Evolutionary conservation across 2,329 filamentous ascomycete species (phyloP).

Genomic region (Fulvia fulva): DNA sequence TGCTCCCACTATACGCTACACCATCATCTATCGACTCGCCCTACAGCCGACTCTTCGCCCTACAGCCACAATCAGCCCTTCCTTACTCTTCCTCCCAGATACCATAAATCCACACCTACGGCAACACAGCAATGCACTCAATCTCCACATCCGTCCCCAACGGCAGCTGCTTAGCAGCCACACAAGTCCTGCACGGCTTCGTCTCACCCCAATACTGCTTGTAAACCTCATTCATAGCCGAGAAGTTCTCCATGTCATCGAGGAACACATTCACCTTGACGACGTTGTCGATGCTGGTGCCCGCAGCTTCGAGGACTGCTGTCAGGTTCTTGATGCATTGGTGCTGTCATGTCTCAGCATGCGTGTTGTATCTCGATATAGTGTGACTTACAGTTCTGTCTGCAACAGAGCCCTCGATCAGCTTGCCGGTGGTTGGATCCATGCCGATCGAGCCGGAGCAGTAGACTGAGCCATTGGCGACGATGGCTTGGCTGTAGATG

Average conservation of each 20-base stretch:
- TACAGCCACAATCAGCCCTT: neutral
- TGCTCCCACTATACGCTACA: neutral
- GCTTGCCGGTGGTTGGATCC: conserved; percentile 51
- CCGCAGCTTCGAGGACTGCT: conserved; percentile 58
- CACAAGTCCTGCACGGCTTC: conserved; percentile 39
- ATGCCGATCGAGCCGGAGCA: conserved; percentile 62
- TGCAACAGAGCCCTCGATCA: conserved; percentile 56
- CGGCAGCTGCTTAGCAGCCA: conserved; percentile 51
- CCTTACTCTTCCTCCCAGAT: neutral
- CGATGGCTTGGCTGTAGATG: conserved; percentile 34
- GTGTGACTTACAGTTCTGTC: conserved; percentile 47
- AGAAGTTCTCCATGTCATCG: conserved; percentile 62
- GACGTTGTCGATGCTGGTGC: conserved; percentile 56
- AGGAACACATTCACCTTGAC: conserved; percentile 67
- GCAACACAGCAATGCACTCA: conserved; percentile 45
- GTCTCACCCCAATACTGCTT: conserved; percentile 30
- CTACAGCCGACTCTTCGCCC: neutral
- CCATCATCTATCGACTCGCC: neutral
- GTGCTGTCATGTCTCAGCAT: conserved; percentile 32
- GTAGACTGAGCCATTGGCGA: conserved; percentile 62
- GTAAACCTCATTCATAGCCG: conserved; percentile 55
- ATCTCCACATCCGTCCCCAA: conserved; percentile 52
- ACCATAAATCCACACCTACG: conserved; percentile 21
- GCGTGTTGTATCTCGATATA: too few species aligned
- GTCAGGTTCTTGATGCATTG: conserved; percentile 58